A percentile compares a stretch with the other conserved stretches of the same genome.
These are phyloP conservation scores for Fusarium pseudocircinatum DNA, from an alignment of 2,329 filamentous ascomycete species.

Conservation along the genomic window DNA sequence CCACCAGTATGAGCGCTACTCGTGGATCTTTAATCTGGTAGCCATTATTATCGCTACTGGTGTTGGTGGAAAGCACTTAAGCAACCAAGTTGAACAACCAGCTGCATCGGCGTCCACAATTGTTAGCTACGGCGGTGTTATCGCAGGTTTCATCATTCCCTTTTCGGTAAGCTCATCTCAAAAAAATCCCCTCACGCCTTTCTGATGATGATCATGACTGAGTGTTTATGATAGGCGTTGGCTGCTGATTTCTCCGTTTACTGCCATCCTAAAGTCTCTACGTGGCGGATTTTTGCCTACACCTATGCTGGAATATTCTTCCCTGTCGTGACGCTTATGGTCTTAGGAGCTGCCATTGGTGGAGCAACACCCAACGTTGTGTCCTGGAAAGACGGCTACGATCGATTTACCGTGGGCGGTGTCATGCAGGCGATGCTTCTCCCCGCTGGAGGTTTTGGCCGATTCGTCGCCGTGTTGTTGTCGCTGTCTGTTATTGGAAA, in stretches of 20 bases:
- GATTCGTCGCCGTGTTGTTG: background rate
- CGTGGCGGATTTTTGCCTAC: background rate
- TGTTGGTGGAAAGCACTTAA: background rate
- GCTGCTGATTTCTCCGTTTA: background rate
- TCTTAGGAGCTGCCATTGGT: background rate
- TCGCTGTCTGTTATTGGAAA: background rate
- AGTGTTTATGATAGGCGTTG: background rate
- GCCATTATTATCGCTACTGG: background rate
- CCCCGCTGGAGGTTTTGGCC: background rate
- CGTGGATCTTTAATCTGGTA: background rate
- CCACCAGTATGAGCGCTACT: background rate
- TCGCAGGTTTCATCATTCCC: background rate
- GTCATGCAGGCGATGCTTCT: background rate
- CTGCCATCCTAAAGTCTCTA: background rate
- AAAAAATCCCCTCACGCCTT: rapidly evolving
- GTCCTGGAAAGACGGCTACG: background rate
- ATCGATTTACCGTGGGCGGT: background rate
- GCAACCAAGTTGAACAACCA: background rate
- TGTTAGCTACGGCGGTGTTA: background rate
- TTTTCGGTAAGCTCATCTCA: background rate
- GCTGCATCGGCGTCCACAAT: background rate
- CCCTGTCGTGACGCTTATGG: background rate
- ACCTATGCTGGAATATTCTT: background rate
- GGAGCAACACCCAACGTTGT: background rate
- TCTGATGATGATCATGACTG: background rate